phyloP scores from a whole-genome alignment of 768 basidiomycete species.

The Boletus pseudo-olivaceus region DNA sequence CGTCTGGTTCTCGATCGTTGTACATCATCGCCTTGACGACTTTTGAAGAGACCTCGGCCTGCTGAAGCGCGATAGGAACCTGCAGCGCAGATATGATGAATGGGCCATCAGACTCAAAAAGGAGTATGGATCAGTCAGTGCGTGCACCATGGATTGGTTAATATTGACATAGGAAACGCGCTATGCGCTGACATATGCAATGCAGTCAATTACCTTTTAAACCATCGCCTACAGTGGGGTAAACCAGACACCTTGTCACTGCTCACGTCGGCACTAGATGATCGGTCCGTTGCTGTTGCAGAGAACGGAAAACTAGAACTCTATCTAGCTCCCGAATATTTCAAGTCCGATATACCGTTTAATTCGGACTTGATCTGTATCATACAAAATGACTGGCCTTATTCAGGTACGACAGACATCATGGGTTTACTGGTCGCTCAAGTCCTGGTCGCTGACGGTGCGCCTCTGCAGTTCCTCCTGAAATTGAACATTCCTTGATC shows the following conservation, averaged over 20 bases:
- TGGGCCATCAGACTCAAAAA: constrained; percentile 55
- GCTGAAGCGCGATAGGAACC: constrained; percentile 65
- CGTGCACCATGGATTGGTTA: constrained; percentile 15
- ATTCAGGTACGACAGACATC: constrained; percentile 53
- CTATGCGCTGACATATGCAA: background rate
- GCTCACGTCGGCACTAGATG: constrained; percentile 52
- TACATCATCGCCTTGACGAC: background rate
- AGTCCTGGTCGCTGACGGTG: background rate
- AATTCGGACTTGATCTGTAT: constrained; percentile 56
- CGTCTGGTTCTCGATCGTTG: constrained; percentile 7
- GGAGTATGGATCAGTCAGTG: constrained; percentile 66
- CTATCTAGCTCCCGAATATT: constrained; percentile 46
- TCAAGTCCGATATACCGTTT: constrained; percentile 56
- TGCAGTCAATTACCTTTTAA: constrained; percentile 68
- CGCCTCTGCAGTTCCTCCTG: constrained; percentile 51
- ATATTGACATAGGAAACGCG: background rate
- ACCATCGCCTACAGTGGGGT: constrained; percentile 73
- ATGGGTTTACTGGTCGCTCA: background rate
- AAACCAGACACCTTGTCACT: constrained; percentile 60
- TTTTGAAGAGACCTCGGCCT: constrained; percentile 70
- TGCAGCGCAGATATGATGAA: constrained; percentile 64
- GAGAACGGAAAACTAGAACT: background rate
- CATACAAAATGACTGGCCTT: constrained; percentile 86
- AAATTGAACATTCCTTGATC: constrained; percentile 70
- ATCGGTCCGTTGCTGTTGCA: constrained; percentile 21